phyloP scores from a whole-genome alignment of 306 rosid species.

The Betula pendula region DNA sequence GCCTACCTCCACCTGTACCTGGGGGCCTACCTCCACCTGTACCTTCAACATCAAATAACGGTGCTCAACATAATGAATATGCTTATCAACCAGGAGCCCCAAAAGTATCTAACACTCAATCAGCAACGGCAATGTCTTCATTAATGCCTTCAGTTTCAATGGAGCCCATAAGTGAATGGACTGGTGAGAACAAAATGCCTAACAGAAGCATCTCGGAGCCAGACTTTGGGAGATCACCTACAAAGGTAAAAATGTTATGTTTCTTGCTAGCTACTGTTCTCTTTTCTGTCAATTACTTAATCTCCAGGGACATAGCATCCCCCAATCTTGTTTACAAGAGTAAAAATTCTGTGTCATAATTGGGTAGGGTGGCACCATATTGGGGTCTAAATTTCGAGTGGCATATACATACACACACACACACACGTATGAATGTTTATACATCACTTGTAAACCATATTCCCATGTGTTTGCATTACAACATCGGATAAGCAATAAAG shows the following conservation, averaged over 20 bases:
- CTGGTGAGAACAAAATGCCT: conserved; percentile 51
- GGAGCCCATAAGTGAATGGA: conserved; percentile 77
- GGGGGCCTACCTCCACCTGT: conserved; percentile 93
- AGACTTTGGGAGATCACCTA: conserved; percentile 72
- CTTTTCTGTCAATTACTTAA: neutral
- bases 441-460: too few species aligned
- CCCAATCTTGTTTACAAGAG: neutral
- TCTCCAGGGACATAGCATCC: neutral
- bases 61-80: conserved; percentile 52
- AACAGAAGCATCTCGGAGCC: conserved; percentile 96
- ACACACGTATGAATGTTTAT: too few species aligned
- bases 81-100: conserved; percentile 48
- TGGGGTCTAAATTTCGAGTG: too few species aligned
- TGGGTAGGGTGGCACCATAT: too few species aligned
- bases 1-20: conserved; percentile 85
- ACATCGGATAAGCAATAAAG: too few species aligned
- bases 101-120: conserved; percentile 68
- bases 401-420: too few species aligned
- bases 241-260: conserved; percentile 51
- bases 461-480: too few species aligned
- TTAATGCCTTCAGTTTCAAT: conserved; percentile 80
- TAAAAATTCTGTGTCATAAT: neutral
- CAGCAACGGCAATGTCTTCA: conserved; percentile 82
- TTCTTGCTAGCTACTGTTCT: neutral
- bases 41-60: conserved; percentile 60